Base-by-base conservation (phyloP, 2,329 filamentous ascomycete species). In the Fusarium nisikadoi region DNA sequence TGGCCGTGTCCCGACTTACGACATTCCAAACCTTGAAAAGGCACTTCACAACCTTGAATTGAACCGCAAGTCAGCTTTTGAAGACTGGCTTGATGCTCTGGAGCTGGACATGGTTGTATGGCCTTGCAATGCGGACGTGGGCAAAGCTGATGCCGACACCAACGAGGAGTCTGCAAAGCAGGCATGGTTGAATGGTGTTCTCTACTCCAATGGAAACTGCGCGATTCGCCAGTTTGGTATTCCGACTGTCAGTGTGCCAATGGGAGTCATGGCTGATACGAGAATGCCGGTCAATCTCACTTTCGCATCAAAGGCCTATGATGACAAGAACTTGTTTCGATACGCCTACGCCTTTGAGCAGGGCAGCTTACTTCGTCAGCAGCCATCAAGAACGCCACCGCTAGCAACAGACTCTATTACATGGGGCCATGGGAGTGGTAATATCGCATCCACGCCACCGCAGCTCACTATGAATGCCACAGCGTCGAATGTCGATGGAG, bases 201-300 rank as follows among this genome's bases (percentile, higher is more conserved):
- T 62, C 3, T 62, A 62, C 23, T 62, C 59, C 0, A 62, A 62
- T 8, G 59, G 59, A 23, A 62, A 62, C 14, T 62, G 52, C 9
- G 52, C 41, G 0, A 47, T 62, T 14, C 59, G 52, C 2, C 59
- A 58, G 2, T 62, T 62, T 9, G 59, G 59, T 0, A 47, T 62
- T 1, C 59, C 59, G 0, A 58, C 50, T 5, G 59, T 62, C 4
- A 62, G 59, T 3, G 59, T 58, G 2, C 59, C 59, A 6, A 62
- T 62, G 52, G 59, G 59, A 2, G 52, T 62, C 6, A 62, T 47
- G 52, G 42, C 59, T 14, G 59, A 58, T 3, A 47, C 45, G 5
- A 20, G 42, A 17, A 62, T 62, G 52, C 59, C 59, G 6, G 59
- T 62, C 17, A 62, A 59, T 43, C 52, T 62, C 11, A 62, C 59